phyloP scores from a whole-genome alignment of 805 yeast species.

The Wickerhamiella domercqiae region DNA sequence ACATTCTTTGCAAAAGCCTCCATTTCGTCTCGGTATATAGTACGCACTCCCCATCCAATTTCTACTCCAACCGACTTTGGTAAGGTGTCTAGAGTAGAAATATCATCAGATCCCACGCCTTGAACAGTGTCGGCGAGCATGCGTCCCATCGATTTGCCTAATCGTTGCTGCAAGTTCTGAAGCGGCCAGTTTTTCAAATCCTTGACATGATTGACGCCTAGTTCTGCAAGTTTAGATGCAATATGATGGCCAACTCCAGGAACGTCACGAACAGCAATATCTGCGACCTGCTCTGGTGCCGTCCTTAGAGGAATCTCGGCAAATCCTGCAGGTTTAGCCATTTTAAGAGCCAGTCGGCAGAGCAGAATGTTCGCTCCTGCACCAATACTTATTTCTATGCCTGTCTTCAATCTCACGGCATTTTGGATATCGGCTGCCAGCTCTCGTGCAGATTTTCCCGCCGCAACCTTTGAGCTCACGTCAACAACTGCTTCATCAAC shows the following conservation, averaged over 20 bases:
- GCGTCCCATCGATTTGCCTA: conserved; percentile 60
- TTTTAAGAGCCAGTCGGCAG: conserved; percentile 57
- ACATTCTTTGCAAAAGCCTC: conserved; percentile 46
- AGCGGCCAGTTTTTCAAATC: conserved; percentile 28
- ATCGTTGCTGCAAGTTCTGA: conserved; percentile 27
- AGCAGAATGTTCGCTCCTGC: conserved; percentile 55
- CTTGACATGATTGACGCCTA: conserved; percentile 24
- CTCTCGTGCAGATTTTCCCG: conserved; percentile 10
- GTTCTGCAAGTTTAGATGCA: conserved; percentile 31
- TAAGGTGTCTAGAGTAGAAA: conserved; percentile 28
- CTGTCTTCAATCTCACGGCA: conserved; percentile 25
- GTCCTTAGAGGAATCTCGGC: conserved; percentile 15
- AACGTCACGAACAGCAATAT: conserved; percentile 22
- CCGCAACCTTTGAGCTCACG: conserved; percentile 26
- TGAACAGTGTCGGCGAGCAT: conserved; percentile 44
- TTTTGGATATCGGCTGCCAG: conserved; percentile 16
- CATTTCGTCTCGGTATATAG: conserved; percentile 43
- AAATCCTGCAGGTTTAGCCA: conserved; percentile 70
- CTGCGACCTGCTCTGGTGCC: conserved; percentile 26
- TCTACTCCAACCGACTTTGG: conserved; percentile 77
- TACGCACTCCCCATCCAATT: conserved; percentile 80
- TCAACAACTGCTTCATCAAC: conserved; percentile 86
- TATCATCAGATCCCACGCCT: conserved; percentile 47
- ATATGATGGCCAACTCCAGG: conserved; percentile 32
- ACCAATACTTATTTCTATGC: conserved; percentile 68